A percentile compares a stretch with the other conserved stretches of the same genome.
Evolutionary conservation across 2,329 filamentous ascomycete species (phyloP).

Genomic region (Rutstroemia sp.): DNA sequence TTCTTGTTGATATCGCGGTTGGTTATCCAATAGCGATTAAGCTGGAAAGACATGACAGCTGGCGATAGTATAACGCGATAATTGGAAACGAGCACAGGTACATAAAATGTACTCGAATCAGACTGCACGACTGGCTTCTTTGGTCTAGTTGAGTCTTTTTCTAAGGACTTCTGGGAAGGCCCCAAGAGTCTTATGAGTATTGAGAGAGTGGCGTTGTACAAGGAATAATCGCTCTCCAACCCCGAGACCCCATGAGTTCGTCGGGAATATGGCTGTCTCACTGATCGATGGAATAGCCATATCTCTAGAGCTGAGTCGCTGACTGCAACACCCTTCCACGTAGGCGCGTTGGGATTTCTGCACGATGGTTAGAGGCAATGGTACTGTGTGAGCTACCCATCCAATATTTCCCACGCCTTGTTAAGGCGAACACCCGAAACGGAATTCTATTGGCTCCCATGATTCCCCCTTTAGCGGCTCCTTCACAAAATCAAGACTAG

Average conservation of each 20-base stretch:
- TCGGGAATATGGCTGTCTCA: not conserved
- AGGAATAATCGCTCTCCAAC: not conserved
- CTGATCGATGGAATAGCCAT: not conserved
- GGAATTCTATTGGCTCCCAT: slow-evolving; percentile 2
- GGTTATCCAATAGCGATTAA: slow-evolving; percentile 56
- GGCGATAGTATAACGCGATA: slow-evolving; percentile 12
- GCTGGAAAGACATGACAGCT: slow-evolving; percentile 29
- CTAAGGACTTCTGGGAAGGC: not conserved
- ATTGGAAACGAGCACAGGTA: not conserved
- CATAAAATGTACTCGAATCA: slow-evolving; percentile 13
- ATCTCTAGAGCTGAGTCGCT: not conserved
- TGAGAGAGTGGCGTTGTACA: slow-evolving; percentile 2
- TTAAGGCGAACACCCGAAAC: slow-evolving; percentile 6
- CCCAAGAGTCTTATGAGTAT: not conserved
- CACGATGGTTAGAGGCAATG: not conserved
- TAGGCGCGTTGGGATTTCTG: slow-evolving; percentile 2
- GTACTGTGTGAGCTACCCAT: not conserved
- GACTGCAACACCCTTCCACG: slow-evolving; percentile 1
- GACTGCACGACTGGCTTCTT: not conserved
- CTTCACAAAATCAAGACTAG: slow-evolving; percentile 1
- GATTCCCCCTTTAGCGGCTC: not conserved
- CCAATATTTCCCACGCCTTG: slow-evolving; percentile 6
- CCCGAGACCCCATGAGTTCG: not conserved
- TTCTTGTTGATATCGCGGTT: slow-evolving; percentile 53
- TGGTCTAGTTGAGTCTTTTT: not conserved